These are phyloP conservation scores for Phytophthora brassicae DNA, from an alignment of 352 stramenopile species.

Conservation along the genomic window DNA sequence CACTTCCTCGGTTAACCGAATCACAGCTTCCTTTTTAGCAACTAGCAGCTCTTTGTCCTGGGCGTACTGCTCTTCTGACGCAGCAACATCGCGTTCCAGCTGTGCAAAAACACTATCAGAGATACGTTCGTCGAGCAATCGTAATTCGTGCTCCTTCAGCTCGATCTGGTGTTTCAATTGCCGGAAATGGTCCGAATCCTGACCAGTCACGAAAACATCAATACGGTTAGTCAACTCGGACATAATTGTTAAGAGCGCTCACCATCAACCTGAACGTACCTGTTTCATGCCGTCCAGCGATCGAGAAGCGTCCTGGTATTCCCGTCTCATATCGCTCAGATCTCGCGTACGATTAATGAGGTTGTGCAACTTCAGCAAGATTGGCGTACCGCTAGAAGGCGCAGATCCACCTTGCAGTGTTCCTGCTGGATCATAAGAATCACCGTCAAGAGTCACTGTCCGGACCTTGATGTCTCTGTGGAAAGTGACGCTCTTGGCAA, in stretches of 20 bases:
- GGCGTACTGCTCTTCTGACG: slow-evolving; percentile 73
- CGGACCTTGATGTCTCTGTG: slow-evolving; percentile 93
- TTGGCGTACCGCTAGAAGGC: slow-evolving; percentile 68
- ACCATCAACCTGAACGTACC: slow-evolving; percentile 25
- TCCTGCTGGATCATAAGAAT: slow-evolving; percentile 97
- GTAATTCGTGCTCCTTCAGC: slow-evolving; percentile 82
- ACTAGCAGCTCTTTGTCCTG: slow-evolving; percentile 65
- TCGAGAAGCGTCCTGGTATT: slow-evolving; percentile 63
- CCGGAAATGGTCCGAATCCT: slow-evolving; percentile 75
- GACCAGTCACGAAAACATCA: slow-evolving; percentile 1
- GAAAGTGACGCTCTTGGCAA: slow-evolving; percentile 87
- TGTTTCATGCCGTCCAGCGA: slow-evolving; percentile 72
- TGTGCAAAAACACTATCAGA: slow-evolving; percentile 77
- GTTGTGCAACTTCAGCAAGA: slow-evolving; percentile 82
- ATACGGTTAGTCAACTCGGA: background rate
- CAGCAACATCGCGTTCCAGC: slow-evolving; percentile 69
- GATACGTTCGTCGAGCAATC: slow-evolving; percentile 80
- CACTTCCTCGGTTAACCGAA: slow-evolving; percentile 76
- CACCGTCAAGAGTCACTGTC: slow-evolving; percentile 97
- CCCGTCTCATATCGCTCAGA: slow-evolving; percentile 65
- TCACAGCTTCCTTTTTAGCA: slow-evolving; percentile 65
- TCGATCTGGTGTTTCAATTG: slow-evolving; percentile 79
- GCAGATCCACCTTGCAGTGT: slow-evolving; percentile 94
- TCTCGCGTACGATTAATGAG: slow-evolving; percentile 71
- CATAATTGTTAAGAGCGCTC: background rate